Percentiles rank a stretch among this genome's conserved stretches.
phyloP scores from a whole-genome alignment of 2,329 filamentous ascomycete species.

The Alternaria conjuncta region DNA sequence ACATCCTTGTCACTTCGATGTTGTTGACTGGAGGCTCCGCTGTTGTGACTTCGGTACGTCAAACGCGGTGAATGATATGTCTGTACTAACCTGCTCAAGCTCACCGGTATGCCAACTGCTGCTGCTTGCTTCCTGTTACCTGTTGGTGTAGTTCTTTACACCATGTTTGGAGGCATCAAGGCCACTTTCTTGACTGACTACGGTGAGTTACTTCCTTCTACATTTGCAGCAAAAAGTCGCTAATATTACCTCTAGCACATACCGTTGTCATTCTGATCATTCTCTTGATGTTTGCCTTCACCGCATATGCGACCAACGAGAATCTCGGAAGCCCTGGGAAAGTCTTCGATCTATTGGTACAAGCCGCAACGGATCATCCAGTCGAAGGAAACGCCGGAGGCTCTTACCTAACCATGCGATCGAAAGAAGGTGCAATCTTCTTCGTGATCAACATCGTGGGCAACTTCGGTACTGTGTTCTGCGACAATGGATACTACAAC shows the following conservation, averaged over 20 bases:
- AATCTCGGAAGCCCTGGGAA: constrained; percentile 75
- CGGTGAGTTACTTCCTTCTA: constrained; percentile 11
- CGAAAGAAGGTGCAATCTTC: constrained; percentile 81
- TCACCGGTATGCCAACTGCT: constrained; percentile 77
- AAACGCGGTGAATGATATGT: background rate
- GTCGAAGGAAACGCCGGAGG: constrained; percentile 81
- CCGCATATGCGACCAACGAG: constrained; percentile 76
- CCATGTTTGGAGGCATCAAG: constrained; percentile 77
- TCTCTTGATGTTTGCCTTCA: constrained; percentile 84
- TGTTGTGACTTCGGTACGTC: constrained; percentile 56
- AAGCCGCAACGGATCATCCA: constrained; percentile 72
- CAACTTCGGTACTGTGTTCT: constrained; percentile 83
- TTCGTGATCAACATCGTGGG: constrained; percentile 90
- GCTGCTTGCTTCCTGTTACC: constrained; percentile 86
- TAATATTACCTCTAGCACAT: constrained; percentile 60
- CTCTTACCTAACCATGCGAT: constrained; percentile 86
- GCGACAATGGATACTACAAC: constrained; percentile 89
- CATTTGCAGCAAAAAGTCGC: background rate
- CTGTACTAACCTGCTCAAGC: constrained; percentile 57
- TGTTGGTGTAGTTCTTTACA: constrained; percentile 81
- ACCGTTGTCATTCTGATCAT: constrained; percentile 85
- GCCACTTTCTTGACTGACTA: constrained; percentile 75
- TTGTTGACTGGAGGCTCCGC: constrained; percentile 82
- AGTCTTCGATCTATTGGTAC: constrained; percentile 78
- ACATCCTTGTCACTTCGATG: constrained; percentile 89